These are phyloP conservation scores for Cystofilobasidium ferigula DNA, from an alignment of 768 basidiomycete species.

Conservation along the genomic window DNA sequence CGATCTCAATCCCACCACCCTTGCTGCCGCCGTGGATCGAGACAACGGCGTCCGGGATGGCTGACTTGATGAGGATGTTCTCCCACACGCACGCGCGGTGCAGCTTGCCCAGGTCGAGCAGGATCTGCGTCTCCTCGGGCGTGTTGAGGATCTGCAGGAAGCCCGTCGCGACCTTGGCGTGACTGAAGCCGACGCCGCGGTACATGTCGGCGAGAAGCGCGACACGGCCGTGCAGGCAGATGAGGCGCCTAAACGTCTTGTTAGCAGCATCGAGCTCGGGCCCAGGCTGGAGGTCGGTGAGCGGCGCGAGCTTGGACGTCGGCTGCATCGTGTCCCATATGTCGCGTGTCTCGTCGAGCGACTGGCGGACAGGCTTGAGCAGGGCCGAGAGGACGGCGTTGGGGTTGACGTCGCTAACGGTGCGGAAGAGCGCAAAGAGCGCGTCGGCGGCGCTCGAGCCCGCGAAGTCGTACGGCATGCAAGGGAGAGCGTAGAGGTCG, in stretches of 20 bases:
- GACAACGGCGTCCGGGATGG: conserved; percentile 29
- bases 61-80: conserved; percentile 63
- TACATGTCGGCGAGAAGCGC: conserved; percentile 80
- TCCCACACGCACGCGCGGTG: conserved; percentile 80
- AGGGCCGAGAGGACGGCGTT: conserved; percentile 62
- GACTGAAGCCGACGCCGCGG: conserved; percentile 66
- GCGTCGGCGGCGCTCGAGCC: conserved; percentile 75
- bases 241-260: conserved; percentile 56
- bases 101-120: conserved; percentile 62
- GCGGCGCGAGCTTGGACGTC: conserved; percentile 53
- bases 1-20: conserved; percentile 14
- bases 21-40: conserved; percentile 6
- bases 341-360: conserved; percentile 55
- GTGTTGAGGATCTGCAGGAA: conserved; percentile 65
- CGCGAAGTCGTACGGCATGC: conserved; percentile 78
- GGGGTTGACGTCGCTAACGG: conserved; percentile 76
- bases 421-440: conserved; percentile 74
- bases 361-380: conserved; percentile 56
- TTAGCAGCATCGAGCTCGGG: conserved; percentile 48
- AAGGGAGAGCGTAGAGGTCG: conserved; percentile 67
- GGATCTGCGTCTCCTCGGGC: conserved; percentile 51
- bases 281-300: conserved; percentile 46
- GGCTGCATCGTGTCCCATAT: conserved; percentile 55
- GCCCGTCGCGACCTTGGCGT: conserved; percentile 62
- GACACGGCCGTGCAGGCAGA: conserved; percentile 65